Percentiles rank a stretch among this genome's conserved stretches.
Conservation (phyloP, 495 filamentous ascomycete genomes). For the Ascobolus immersus region DNA sequence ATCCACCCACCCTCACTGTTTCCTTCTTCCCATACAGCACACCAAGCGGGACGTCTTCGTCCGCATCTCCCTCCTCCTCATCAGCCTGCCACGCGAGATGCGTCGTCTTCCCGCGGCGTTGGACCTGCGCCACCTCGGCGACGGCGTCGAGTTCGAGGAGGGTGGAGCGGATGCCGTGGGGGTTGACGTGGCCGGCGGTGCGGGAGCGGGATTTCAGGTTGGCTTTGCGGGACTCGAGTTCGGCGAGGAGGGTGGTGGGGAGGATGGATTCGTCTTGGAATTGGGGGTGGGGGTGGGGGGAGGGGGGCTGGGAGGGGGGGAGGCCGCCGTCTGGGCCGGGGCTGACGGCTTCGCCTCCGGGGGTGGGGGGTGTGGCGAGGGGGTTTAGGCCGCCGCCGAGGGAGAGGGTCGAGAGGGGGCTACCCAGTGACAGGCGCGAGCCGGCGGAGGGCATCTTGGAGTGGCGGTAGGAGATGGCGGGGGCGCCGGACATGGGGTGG, state of each 20-base stretch:
- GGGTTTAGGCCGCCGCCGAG: neutral
- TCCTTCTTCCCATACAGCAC: conserved; percentile 41
- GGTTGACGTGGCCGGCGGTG: conserved; percentile 36
- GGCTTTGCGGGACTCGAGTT: conserved; percentile 68
- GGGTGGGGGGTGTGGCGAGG: conserved; percentile 4
- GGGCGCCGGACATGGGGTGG: conserved; percentile 55
- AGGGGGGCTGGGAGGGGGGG: conserved; percentile 9
- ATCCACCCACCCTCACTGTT: conserved; percentile 45
- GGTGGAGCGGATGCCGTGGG: conserved; percentile 64
- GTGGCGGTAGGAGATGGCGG: too few relatives aligned
- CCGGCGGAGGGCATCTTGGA: too few relatives aligned
- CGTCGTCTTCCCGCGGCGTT: conserved; percentile 45
- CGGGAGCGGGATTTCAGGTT: conserved; percentile 53
- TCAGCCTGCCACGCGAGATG: conserved; percentile 78
- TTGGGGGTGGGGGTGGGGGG: too few relatives aligned
- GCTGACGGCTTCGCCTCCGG: conserved; percentile 2
- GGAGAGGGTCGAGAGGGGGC: neutral
- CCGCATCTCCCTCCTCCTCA: conserved; percentile 25
- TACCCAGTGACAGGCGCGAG: too few relatives aligned
- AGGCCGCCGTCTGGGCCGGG: conserved; percentile 1
- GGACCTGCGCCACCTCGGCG: conserved; percentile 56
- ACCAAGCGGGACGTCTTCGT: conserved; percentile 67
- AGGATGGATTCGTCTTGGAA: conserved; percentile 16
- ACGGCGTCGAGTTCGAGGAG: conserved; percentile 77
- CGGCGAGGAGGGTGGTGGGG: conserved; percentile 76